phyloP scores from a whole-genome alignment of 768 basidiomycete genomes.

The Russula brevipes region DNA sequence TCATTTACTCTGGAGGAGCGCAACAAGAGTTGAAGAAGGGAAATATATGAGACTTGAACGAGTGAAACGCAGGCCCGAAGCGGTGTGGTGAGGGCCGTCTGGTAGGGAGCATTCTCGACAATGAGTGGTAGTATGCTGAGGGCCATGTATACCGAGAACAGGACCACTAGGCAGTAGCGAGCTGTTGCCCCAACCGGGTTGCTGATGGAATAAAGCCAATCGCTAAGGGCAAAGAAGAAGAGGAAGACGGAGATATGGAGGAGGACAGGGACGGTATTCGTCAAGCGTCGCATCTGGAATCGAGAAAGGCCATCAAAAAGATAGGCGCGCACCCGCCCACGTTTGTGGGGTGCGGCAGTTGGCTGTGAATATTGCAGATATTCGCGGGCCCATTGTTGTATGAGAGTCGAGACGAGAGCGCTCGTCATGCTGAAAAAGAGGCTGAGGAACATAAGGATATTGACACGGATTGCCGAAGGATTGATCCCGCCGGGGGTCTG shows the following conservation, averaged over 20 bases:
- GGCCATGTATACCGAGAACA: background rate
- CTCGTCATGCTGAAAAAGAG: slow-evolving; percentile 13
- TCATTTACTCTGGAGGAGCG: too few relatives aligned
- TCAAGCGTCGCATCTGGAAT: slow-evolving; percentile 6
- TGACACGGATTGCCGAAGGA: slow-evolving; percentile 1
- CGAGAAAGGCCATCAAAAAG: slow-evolving; percentile 6
- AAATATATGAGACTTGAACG: too few relatives aligned
- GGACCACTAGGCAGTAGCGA: background rate
- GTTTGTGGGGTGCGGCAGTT: slow-evolving; percentile 3
- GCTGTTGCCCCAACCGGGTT: background rate
- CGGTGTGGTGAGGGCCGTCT: slow-evolving; percentile 13
- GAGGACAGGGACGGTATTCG: slow-evolving; percentile 6
- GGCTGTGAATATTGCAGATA: slow-evolving; percentile 10
- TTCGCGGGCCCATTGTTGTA: slow-evolving; percentile 21
- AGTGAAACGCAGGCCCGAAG: background rate
- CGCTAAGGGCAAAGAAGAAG: slow-evolving; percentile 10
- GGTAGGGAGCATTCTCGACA: slow-evolving; percentile 7
- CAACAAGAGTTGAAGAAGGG: too few relatives aligned
- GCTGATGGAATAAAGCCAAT: slow-evolving; percentile 5
- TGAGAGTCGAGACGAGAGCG: slow-evolving; percentile 12
- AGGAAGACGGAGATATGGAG: slow-evolving; percentile 13
- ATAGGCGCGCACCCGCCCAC: slow-evolving; percentile 13
- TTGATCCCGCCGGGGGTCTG: background rate
- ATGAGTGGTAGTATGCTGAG: slow-evolving; percentile 7
- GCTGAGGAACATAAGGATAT: slow-evolving; percentile 20